phyloP scores from a whole-genome alignment of 768 basidiomycete genomes.

The Lactarius indigo region DNA sequence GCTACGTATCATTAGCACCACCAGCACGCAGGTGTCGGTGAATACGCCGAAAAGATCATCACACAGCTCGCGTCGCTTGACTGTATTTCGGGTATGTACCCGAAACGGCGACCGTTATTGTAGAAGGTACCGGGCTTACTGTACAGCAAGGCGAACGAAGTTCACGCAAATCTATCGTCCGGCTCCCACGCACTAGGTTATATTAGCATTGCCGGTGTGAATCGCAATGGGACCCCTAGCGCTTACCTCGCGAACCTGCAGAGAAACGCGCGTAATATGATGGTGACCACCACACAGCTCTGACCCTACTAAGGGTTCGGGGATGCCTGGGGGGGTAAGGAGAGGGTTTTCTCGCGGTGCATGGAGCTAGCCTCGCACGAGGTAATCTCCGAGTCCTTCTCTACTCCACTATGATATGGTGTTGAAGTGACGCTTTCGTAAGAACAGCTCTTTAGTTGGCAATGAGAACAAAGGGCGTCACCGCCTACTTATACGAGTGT shows the following conservation, averaged over 20 bases:
- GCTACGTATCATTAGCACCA: conserved; percentile 76
- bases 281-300: conserved; percentile 70
- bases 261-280: conserved; percentile 64
- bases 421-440: neutral
- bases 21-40: conserved; percentile 73
- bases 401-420: neutral
- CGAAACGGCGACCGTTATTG: conserved; percentile 68
- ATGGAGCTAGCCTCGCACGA: conserved; percentile 78
- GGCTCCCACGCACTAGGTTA: conserved; percentile 65
- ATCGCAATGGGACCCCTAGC: conserved; percentile 70
- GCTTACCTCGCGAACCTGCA: conserved; percentile 75
- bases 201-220: conserved; percentile 62
- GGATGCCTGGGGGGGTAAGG: conserved; percentile 50
- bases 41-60: conserved; percentile 74
- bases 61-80: conserved; percentile 74
- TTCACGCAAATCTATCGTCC: conserved; percentile 54
- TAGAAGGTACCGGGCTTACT: conserved; percentile 59
- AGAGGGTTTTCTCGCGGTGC: conserved; percentile 75
- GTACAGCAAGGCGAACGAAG: conserved; percentile 46
- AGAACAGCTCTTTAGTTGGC: conserved; percentile 84
- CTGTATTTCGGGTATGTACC: conserved; percentile 74
- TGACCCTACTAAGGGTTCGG: conserved; percentile 68
- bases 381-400: conserved; percentile 35
- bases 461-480: conserved; percentile 87
- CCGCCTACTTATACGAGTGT: conserved; percentile 76